A percentile compares a stretch with the other conserved stretches of the same genome.
These are phyloP conservation scores for Xylariaceae sp. DNA, from an alignment of 2,329 filamentous ascomycete species.

Conservation along the genomic window DNA sequence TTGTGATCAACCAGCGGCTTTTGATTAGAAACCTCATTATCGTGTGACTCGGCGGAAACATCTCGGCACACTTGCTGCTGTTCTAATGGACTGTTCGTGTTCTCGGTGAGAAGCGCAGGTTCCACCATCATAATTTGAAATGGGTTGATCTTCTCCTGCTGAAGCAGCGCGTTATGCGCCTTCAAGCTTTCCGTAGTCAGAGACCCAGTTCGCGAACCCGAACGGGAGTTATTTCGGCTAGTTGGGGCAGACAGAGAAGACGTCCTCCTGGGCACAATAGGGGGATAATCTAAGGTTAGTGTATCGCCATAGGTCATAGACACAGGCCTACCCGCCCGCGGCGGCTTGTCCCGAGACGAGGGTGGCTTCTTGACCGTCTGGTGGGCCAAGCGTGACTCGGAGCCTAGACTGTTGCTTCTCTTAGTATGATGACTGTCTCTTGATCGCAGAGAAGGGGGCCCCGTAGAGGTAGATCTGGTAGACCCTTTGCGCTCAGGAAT, in stretches of 20 bases:
- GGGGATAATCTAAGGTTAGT: slow-evolving; percentile 57
- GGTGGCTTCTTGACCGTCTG: slow-evolving; percentile 40
- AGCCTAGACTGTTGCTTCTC: slow-evolving; percentile 48
- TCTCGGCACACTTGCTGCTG: slow-evolving; percentile 30
- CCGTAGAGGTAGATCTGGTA: slow-evolving; percentile 39
- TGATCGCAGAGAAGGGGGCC: slow-evolving; percentile 52
- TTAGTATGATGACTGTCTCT: slow-evolving; percentile 55
- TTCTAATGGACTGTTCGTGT: slow-evolving; percentile 25
- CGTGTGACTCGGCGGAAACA: slow-evolving; percentile 35
- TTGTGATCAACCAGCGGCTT: slow-evolving; percentile 44
- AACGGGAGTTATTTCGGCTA: slow-evolving; percentile 45
- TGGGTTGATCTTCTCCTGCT: slow-evolving; percentile 28
- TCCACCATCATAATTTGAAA: slow-evolving; percentile 30
- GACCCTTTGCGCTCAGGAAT: slow-evolving; percentile 56
- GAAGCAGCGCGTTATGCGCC: slow-evolving; percentile 44
- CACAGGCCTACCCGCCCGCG: slow-evolving; percentile 38
- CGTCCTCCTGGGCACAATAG: slow-evolving; percentile 49
- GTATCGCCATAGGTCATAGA: slow-evolving; percentile 49
- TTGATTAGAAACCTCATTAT: slow-evolving; percentile 28
- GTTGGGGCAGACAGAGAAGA: slow-evolving; percentile 60
- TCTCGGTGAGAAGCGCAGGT: slow-evolving; percentile 27
- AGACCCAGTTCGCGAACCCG: slow-evolving; percentile 39
- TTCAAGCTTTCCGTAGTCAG: slow-evolving; percentile 54
- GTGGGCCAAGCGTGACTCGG: slow-evolving; percentile 40
- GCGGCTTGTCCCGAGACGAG: slow-evolving; percentile 40